phyloP scores from a whole-genome alignment of 208 protist genomes.

The Acanthamoeba healyi region DNA sequence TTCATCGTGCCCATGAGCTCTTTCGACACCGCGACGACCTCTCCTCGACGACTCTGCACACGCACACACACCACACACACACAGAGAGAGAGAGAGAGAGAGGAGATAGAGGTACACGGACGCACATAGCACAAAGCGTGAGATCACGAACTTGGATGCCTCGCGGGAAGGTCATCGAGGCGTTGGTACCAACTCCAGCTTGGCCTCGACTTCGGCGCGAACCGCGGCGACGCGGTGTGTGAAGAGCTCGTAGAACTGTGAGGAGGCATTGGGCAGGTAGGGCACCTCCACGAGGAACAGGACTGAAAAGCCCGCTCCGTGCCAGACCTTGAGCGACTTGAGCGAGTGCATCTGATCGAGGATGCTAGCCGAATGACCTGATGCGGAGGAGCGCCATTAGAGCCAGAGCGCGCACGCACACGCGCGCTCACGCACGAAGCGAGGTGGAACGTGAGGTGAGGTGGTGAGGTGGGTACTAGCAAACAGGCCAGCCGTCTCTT shows the following conservation, averaged over 20 bases:
- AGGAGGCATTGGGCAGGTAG: neutral
- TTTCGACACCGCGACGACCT: neutral
- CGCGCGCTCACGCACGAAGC: too few relatives aligned
- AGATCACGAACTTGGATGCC: too few relatives aligned
- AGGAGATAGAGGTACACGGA: too few relatives aligned
- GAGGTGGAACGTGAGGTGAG: too few relatives aligned
- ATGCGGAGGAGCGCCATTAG: neutral
- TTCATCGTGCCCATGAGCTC: neutral
- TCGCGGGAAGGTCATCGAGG: too few relatives aligned
- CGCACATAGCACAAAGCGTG: too few relatives aligned
- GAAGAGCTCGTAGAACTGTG: neutral
- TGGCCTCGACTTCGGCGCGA: neutral
- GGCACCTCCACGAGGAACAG: constrained; percentile 2
- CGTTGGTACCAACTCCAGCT: neutral
- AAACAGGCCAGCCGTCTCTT: neutral
- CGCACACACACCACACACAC: too few relatives aligned
- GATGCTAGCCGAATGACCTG: neutral
- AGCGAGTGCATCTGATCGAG: neutral
- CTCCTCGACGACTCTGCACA: too few relatives aligned
- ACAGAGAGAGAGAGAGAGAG: too few relatives aligned
- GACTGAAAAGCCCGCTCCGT: neutral
- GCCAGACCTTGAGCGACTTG: neutral
- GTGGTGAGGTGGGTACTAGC: neutral
- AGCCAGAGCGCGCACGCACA: too few relatives aligned
- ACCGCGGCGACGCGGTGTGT: neutral